Conservation (phyloP, 2,329 filamentous ascomycete genomes). For the Trichophyton equinum region DNA sequence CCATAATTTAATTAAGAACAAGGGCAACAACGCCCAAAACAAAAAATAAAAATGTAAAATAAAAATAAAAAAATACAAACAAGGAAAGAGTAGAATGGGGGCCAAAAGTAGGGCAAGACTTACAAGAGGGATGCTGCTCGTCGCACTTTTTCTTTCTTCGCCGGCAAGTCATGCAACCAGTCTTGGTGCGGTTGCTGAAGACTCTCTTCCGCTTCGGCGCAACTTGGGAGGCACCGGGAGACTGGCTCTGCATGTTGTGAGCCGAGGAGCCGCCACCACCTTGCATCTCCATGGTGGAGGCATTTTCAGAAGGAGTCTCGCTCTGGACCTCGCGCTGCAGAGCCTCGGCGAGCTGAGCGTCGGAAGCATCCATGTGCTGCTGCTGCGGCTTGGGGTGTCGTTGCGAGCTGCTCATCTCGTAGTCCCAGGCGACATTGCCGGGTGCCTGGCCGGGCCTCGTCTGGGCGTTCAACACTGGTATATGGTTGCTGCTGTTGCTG, state of each 20-base stretch:
- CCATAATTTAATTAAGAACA: too few relatives aligned
- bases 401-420: slow-evolving; percentile 28
- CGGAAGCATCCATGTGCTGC: slow-evolving; percentile 33
- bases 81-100: not conserved
- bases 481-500: slow-evolving; percentile 1
- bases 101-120: slow-evolving; percentile 26
- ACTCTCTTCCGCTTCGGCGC: slow-evolving; percentile 37
- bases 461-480: slow-evolving; percentile 13
- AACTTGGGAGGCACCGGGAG: slow-evolving; percentile 5
- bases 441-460: slow-evolving; percentile 19
- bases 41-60: not conserved
- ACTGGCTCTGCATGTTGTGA: slow-evolving; percentile 8
- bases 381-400: slow-evolving; percentile 29
- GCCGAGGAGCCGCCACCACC: not conserved
- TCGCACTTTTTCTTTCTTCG: slow-evolving; percentile 96
- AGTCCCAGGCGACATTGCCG: slow-evolving; percentile 25
- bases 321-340: slow-evolving; percentile 39
- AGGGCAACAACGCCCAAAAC: too few relatives aligned
- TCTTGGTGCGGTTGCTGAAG: slow-evolving; percentile 93
- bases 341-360: slow-evolving; percentile 40
- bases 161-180: slow-evolving; percentile 84
- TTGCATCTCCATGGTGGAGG: not conserved
- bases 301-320: slow-evolving; percentile 14
- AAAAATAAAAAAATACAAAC: slow-evolving; percentile 6
- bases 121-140: slow-evolving; percentile 84